Evolutionary conservation across 805 yeast species (phyloP).

Genomic region (Metschnikowia orientalis): DNA sequence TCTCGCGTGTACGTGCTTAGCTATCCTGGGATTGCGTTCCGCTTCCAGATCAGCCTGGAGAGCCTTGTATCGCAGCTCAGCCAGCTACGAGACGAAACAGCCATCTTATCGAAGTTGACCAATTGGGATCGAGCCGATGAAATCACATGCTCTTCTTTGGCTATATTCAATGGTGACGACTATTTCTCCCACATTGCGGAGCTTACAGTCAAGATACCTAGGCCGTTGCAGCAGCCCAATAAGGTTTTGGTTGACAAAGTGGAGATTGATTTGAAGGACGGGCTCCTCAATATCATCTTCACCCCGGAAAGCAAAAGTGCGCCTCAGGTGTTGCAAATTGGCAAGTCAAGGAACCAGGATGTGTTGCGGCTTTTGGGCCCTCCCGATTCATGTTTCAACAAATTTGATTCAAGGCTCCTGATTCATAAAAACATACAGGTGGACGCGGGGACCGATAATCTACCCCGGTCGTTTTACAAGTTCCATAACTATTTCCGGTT

Average conservation of each 20-base stretch:
- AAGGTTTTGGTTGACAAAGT: conserved; percentile 10
- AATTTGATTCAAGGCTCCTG: conserved; percentile 40
- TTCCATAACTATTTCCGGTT: conserved; percentile 54
- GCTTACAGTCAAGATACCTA: conserved; percentile 1
- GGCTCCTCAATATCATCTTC: conserved; percentile 21
- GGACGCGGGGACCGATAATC: conserved; percentile 18
- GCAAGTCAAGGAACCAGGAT: conserved; percentile 47
- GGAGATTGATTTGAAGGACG: conserved; percentile 18
- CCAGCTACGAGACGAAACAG: conserved; percentile 17
- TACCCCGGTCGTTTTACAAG: conserved; percentile 23
- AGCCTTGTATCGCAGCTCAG: conserved; percentile 17
- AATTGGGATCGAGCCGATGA: conserved; percentile 33
- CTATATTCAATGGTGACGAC: conserved; percentile 38
- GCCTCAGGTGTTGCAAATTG: conserved; percentile 23
- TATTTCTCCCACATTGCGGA: conserved; percentile 24
- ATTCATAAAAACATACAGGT: conserved; percentile 25
- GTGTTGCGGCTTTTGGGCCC: conserved; percentile 48
- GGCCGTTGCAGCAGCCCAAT: background rate
- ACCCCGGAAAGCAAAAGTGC: conserved; percentile 7
- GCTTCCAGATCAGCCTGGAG: conserved; percentile 30
- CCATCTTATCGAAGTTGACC: conserved; percentile 24
- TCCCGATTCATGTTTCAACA: conserved; percentile 49
- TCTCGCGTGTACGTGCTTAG: conserved; percentile 40
- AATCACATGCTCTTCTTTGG: conserved; percentile 34
- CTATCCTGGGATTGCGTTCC: conserved; percentile 55